Conservation (phyloP, 306 rosid species). For the Dalbergia oliveri region DNA sequence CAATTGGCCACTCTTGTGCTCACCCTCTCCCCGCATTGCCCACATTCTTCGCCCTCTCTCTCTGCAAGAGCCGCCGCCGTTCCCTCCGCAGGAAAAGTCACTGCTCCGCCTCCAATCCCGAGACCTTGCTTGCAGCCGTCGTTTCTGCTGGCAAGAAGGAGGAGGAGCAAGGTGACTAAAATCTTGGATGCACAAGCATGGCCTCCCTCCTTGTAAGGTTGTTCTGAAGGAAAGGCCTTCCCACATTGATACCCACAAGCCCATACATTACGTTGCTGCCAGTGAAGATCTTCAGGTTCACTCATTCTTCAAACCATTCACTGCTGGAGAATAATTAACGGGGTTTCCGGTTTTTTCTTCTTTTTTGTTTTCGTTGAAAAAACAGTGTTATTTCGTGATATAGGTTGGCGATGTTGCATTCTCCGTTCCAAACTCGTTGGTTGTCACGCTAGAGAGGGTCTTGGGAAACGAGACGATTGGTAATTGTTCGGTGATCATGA, state of each 20-base stretch:
- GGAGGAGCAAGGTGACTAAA: slow-evolving; percentile 66
- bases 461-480: slow-evolving; percentile 94
- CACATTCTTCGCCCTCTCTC: slow-evolving; percentile 47
- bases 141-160: slow-evolving; percentile 51
- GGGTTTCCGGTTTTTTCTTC: neutral
- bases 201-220: slow-evolving; percentile 91
- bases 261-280: slow-evolving; percentile 92
- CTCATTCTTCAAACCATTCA: neutral
- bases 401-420: slow-evolving; percentile 94
- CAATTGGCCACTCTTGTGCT: slow-evolving; percentile 48
- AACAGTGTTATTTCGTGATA: slow-evolving; percentile 4
- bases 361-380: too few relatives aligned
- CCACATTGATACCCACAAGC: slow-evolving; percentile 59
- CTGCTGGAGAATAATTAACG: neutral
- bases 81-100: slow-evolving; percentile 31
- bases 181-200: slow-evolving; percentile 89
- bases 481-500: slow-evolving; percentile 59
- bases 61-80: slow-evolving; percentile 35
- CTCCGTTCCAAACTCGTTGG: slow-evolving; percentile 83
- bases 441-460: slow-evolving; percentile 93
- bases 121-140: slow-evolving; percentile 71
- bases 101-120: slow-evolving; percentile 72
- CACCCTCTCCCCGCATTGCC: slow-evolving; percentile 50
- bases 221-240: slow-evolving; percentile 75
- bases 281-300: slow-evolving; percentile 88